A percentile compares a stretch with the other conserved stretches of the same genome.
Evolutionary conservation across 164 flowering plant species (phyloP).

Genomic region (grape (Vitis vinifera)): DNA sequence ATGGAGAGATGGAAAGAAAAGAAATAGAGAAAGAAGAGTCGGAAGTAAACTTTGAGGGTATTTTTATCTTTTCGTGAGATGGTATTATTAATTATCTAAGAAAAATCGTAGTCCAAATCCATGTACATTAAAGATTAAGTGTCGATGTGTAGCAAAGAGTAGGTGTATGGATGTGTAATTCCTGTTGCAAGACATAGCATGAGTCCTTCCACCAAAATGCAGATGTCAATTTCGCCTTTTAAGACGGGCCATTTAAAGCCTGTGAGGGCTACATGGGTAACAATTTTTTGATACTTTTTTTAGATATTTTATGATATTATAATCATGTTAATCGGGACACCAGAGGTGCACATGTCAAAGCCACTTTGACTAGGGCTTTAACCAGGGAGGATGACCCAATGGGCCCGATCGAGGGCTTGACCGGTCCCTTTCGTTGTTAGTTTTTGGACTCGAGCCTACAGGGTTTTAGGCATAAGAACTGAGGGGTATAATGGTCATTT

Average conservation of each 20-base stretch:
- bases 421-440: conserved; percentile 38
- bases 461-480: not conserved
- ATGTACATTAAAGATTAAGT: too few species aligned
- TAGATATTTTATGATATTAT: not conserved
- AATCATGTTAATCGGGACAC: conserved; percentile 24
- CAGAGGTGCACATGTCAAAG: conserved; percentile 18
- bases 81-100: too few species aligned
- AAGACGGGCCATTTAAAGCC: conserved; percentile 21
- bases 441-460: conserved; percentile 48
- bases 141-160: too few species aligned
- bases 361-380: conserved; percentile 38
- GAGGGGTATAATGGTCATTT: conserved; percentile 7
- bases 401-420: conserved; percentile 16
- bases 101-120: too few species aligned
- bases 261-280: conserved; percentile 21
- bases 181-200: too few species aligned
- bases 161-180: not conserved
- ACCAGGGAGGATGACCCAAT: conserved; percentile 17
- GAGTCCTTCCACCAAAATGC: conserved; percentile 14
- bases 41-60: too few species aligned
- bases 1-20: too few species aligned
- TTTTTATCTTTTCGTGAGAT: too few species aligned
- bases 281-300: conserved; percentile 10
- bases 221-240: conserved; percentile 21
- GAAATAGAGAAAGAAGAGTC: too few species aligned